Conservation (phyloP, 768 basidiomycete species). For the Serendipita sp. region DNA sequence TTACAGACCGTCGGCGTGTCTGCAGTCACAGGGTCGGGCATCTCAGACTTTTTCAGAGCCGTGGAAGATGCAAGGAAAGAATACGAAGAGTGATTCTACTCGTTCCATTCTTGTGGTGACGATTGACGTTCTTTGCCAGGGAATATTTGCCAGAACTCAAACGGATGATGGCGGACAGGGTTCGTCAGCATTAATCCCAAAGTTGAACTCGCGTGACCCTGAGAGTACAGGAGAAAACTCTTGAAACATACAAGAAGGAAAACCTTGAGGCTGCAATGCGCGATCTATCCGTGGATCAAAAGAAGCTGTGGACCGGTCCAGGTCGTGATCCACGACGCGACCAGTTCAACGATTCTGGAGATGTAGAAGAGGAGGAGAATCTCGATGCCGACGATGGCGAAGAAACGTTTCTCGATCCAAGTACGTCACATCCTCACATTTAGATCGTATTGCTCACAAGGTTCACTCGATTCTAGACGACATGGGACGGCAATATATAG, state of each 20-base stretch:
- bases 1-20: slow-evolving; percentile 85
- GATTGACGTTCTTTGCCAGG: slow-evolving; percentile 25
- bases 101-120: not conserved
- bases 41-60: slow-evolving; percentile 81
- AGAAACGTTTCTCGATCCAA: slow-evolving; percentile 9
- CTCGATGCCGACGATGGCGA: slow-evolving; percentile 31
- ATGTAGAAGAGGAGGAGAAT: slow-evolving; percentile 38
- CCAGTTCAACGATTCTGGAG: slow-evolving; percentile 31
- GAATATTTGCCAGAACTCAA: slow-evolving; percentile 87
- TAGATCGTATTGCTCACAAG: not conserved
- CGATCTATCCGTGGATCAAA: slow-evolving; percentile 63
- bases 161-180: slow-evolving; percentile 32
- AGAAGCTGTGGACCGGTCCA: slow-evolving; percentile 13
- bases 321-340: slow-evolving; percentile 40
- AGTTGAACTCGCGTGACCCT: not conserved
- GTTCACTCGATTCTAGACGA: not conserved
- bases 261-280: slow-evolving; percentile 63
- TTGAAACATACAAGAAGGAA: slow-evolving; percentile 55
- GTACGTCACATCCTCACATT: not conserved
- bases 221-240: slow-evolving; percentile 42
- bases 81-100: slow-evolving; percentile 59
- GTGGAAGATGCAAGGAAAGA: slow-evolving; percentile 77
- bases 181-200: not conserved
- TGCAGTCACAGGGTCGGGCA: slow-evolving; percentile 87
- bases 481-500: not conserved